Base-by-base conservation (phyloP, 192 early-diverging fungal species). In the Paraglomus brasilianum region DNA sequence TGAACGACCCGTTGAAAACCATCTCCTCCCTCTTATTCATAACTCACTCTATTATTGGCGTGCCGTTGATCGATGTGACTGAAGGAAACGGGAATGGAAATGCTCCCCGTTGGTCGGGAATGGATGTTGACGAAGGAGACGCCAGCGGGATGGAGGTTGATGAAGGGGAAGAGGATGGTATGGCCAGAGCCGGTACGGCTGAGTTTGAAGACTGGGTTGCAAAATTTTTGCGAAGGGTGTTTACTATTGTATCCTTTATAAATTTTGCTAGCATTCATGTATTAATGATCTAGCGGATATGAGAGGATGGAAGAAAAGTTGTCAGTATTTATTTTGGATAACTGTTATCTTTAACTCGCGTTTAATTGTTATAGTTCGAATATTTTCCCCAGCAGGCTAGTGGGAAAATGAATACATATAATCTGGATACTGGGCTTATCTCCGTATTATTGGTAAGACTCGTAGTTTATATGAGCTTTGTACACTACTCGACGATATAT, bases 1-100 rank as follows among this genome's bases (percentile, higher is more conserved):
- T 95, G 72, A 98, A 98, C 75, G 96, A 98, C 63, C 86, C 91
- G 1, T 82, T 75, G 40, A 98, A 97, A 75, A 87, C 95, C 5
- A 84, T 82, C 38, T 78, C 82, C 14, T 81, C 92, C 3, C 65
- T 94, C 8, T 69, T 88, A 48, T 94, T 93, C 74, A 78, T 94
- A 30, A 82, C 80, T 8, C 81, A 82, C 57, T 83, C 87, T 22
- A 49, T 88, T 8, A 77, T 87, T 73, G 81, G 76, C 36, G 83
- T 92, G 2, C 89, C 91, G 0, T 65, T 94, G 5, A 65, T 76
- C 17, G 91, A 94, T 71, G 46, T 88, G 52, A 87, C 87, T 4
- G 80, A 82, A 59, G 59, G 52, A 38, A 42, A 15, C 17, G 21
- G 45, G 22, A 52, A 70, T 66, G n/a, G 73, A 53, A 44, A 61